Evolutionary conservation across 331 rosid genomes (phyloP).

Genomic region (Stylosanthes scabra): DNA sequence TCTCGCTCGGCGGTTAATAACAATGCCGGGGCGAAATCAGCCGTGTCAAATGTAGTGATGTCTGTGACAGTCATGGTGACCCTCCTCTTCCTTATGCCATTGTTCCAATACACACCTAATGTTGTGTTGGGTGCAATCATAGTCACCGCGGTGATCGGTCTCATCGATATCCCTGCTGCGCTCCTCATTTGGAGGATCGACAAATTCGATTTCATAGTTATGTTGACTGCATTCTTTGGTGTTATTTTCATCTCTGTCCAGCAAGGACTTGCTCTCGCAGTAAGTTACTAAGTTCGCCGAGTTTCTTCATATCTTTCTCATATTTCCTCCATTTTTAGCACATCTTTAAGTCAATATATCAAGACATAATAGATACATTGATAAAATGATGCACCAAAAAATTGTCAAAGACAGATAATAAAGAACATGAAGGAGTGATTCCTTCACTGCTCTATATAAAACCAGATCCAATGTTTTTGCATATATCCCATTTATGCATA

Average conservation of each 20-base stretch:
- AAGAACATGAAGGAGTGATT: no score
- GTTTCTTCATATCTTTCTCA: slow-evolving; percentile 11
- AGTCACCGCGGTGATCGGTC: slow-evolving; percentile 90
- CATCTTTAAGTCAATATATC: no score
- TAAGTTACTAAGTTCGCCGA: slow-evolving; percentile 37
- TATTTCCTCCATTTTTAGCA: not conserved
- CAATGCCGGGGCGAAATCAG: slow-evolving; percentile 92
- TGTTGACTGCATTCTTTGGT: slow-evolving; percentile 83
- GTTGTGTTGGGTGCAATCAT: slow-evolving; percentile 93
- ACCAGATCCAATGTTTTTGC: not conserved
- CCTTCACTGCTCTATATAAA: not conserved
- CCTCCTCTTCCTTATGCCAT: slow-evolving; percentile 87
- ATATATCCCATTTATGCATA: slow-evolving; percentile 3
- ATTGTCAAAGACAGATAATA: no score
- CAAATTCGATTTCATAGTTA: slow-evolving; percentile 82
- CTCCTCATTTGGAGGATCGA: slow-evolving; percentile 78
- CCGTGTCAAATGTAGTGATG: slow-evolving; percentile 86
- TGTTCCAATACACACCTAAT: slow-evolving; percentile 93
- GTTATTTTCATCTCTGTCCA: slow-evolving; percentile 86
- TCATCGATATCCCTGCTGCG: slow-evolving; percentile 89
- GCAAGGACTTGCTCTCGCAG: slow-evolving; percentile 91
- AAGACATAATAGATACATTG: no score
- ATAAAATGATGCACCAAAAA: no score
- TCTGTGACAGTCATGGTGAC: slow-evolving; percentile 95
- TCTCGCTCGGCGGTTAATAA: slow-evolving; percentile 95